phyloP scores from a whole-genome alignment of 768 basidiomycete genomes.

The Paxillus involutus region DNA sequence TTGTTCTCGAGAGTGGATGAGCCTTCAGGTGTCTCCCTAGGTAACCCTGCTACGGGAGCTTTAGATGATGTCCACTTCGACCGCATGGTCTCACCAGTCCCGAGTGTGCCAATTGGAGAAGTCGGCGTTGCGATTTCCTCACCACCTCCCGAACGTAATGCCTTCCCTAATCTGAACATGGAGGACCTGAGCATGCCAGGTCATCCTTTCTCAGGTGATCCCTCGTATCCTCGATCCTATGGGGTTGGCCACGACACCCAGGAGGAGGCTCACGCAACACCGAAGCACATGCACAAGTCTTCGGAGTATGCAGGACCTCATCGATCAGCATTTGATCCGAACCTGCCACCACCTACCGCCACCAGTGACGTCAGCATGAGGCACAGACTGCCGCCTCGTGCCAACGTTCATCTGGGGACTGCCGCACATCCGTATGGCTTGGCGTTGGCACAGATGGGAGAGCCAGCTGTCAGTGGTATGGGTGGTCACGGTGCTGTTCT shows the following conservation, averaged over 20 bases:
- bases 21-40: conserved; percentile 18
- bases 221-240: conserved; percentile 14
- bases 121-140: conserved; percentile 48
- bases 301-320: conserved; percentile 43
- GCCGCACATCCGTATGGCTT: conserved; percentile 31
- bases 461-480: not conserved
- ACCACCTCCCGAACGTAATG: conserved; percentile 26
- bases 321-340: conserved; percentile 31
- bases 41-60: not conserved
- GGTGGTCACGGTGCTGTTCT: not conserved
- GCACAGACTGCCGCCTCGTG: conserved; percentile 37
- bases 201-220: conserved; percentile 38
- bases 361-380: conserved; percentile 33
- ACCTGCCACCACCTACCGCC: conserved; percentile 9
- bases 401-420: conserved; percentile 17
- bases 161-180: conserved; percentile 7
- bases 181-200: conserved; percentile 22
- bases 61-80: not conserved
- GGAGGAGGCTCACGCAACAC: conserved; percentile 3
- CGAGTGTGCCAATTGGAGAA: conserved; percentile 23
- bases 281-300: conserved; percentile 19
- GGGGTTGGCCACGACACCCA: not conserved
- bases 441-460: not conserved
- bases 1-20: conserved; percentile 22
- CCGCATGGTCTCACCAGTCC: conserved; percentile 30